These are phyloP conservation scores for Corylus avellana DNA, from an alignment of 306 rosid genomes.

Conservation along the genomic window DNA sequence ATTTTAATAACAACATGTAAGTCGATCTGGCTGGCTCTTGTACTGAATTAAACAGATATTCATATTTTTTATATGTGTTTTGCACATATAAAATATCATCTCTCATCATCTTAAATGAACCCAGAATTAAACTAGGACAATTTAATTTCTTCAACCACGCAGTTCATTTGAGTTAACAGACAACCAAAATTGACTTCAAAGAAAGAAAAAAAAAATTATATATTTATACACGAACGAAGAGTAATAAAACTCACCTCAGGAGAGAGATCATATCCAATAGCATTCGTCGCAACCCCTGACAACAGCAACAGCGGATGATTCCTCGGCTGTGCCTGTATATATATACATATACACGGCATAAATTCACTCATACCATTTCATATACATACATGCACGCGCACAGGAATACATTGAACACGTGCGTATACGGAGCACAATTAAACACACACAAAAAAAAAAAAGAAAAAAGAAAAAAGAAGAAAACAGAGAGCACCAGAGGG, in stretches of 20 bases:
- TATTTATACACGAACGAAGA: not conserved
- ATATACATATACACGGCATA: not conserved
- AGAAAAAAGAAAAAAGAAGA: not conserved
- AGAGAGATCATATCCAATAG: constrained; percentile 86
- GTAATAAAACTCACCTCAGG: constrained; percentile 55
- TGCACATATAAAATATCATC: too few species aligned
- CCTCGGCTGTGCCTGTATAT: constrained; percentile 58
- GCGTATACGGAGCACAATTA: constrained; percentile 6
- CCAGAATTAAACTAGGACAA: too few species aligned
- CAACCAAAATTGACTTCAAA: not conserved
- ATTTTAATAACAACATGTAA: too few species aligned
- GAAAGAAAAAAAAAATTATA: not conserved
- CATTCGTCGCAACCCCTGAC: constrained; percentile 87
- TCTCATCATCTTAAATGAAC: too few species aligned
- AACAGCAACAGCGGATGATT: constrained; percentile 82
- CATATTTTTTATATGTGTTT: too few species aligned
- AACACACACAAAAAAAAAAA: constrained; percentile 9
- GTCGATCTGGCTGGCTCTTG: too few species aligned
- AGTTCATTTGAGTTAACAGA: too few species aligned
- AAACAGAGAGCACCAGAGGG: constrained; percentile 2
- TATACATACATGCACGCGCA: not conserved
- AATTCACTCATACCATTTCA: not conserved
- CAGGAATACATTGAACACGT: not conserved
- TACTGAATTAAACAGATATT: too few species aligned
- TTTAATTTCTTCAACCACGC: too few species aligned